Base-by-base conservation (phyloP, 2,329 filamentous ascomycete genomes). In the Diaporthe capsici region DNA sequence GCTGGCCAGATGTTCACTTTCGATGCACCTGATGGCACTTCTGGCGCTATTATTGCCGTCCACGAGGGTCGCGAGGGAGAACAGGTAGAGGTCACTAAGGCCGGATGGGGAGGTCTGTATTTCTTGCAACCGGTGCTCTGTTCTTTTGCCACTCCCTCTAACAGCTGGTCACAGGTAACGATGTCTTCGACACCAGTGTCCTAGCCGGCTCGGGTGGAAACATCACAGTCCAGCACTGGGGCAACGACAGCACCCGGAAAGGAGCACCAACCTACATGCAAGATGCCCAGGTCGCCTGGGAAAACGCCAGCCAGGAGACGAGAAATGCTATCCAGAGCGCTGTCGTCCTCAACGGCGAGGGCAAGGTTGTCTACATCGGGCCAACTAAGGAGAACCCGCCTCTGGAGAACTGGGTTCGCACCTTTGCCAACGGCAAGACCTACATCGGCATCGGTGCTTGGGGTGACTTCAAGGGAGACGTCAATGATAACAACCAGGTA, bases 381-480 rank as follows among this genome's bases (percentile, higher is more conserved):
- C 76, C 84, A 9, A 82, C 82, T 58, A 84, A 85, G 77, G 81
- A 84, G 17, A 81, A 80, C 71, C 80, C 81, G 17, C 77, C 81
- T 22, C 78, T 85, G 6, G 84, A 85, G 74, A 75, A 80, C 34
- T 84, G 84, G 72, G 81, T 85, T 28, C 80, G 84, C n/a, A 81
- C 80, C 8, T 85, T 85, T 72, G 83, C 83, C 0, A 81, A 84
- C 44, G 83, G 82, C 3, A 82, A 83, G 65, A 83, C 82, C 4
- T 85, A 85, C 71, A 84, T 85, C 61, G 84, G 84, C n/a, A 81
- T 85, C 60, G 84, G 84, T 42, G 80, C 84, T 61, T 85, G 83
- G 84, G 80, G 79, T 15, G 79, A 79, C 5, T 81, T 78, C 72
- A 72, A 76, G 13, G 83, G 84, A 5, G 81, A 84, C 53, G 79